Conservation (phyloP, 164 flowering plant species). For the Umbellularia californica region DNA sequence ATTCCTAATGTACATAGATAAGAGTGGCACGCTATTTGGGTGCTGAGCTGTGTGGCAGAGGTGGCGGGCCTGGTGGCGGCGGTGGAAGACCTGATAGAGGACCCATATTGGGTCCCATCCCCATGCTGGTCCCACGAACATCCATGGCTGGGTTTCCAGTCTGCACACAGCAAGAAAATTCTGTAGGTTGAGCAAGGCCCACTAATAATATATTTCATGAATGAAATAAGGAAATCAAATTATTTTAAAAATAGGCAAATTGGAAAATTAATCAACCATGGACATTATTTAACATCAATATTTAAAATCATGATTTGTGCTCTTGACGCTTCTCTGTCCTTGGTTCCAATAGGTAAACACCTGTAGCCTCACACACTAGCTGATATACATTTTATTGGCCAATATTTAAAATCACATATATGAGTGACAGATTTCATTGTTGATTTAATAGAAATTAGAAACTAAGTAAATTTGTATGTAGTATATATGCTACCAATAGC, state of each 20-base stretch:
- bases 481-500: no score
- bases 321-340: neutral
- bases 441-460: no score
- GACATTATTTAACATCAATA: neutral
- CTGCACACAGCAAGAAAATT: slow-evolving; percentile 18
- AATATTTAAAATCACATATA: no score
- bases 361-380: no score
- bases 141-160: slow-evolving; percentile 39
- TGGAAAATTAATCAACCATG: neutral
- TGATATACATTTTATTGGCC: no score
- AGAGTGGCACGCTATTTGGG: slow-evolving; percentile 30
- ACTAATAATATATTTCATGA: neutral
- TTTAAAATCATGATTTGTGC: neutral
- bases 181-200: neutral
- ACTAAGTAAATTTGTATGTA: no score
- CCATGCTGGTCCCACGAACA: slow-evolving; percentile 27
- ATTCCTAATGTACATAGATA: neutral
- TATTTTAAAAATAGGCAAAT: neutral
- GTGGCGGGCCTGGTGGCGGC: slow-evolving; percentile 76
- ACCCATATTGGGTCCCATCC: slow-evolving; percentile 29
- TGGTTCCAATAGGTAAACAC: neutral
- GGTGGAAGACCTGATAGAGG: slow-evolving; percentile 32
- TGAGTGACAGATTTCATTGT: no score
- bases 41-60: slow-evolving; percentile 53
- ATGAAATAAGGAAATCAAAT: neutral